These are phyloP conservation scores for Aspergillus steynii DNA, from an alignment of 495 filamentous ascomycete genomes.

Conservation along the genomic window DNA sequence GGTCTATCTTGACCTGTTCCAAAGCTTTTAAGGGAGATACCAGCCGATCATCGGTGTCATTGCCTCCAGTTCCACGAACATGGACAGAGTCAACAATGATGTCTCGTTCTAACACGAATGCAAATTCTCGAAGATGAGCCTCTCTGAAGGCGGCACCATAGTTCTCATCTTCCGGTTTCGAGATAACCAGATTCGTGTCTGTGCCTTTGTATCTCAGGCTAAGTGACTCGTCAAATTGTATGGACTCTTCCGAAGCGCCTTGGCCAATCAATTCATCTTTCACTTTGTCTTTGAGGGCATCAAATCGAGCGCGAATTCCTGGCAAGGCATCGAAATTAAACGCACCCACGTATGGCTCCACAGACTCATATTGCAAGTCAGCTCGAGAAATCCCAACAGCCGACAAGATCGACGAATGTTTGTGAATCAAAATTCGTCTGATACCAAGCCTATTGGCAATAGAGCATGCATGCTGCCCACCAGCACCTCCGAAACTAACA, in stretches of 20 bases:
- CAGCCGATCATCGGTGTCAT: too few species aligned
- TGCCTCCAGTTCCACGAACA: too few species aligned
- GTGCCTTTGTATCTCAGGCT: constrained; percentile 57
- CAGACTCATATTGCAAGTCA: constrained; percentile 52
- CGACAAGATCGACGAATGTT: constrained; percentile 52
- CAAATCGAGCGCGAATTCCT: constrained; percentile 36
- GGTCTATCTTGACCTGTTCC: too few species aligned
- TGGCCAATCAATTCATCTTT: constrained; percentile 39
- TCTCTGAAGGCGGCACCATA: constrained; percentile 48
- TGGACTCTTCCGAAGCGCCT: constrained; percentile 40
- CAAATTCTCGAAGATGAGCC: constrained; percentile 54
- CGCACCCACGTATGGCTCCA: constrained; percentile 43
- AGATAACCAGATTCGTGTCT: constrained; percentile 54
- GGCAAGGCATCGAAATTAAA: constrained; percentile 35
- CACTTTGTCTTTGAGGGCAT: constrained; percentile 30
- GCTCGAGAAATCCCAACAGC: constrained; percentile 56
- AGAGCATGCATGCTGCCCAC: constrained; percentile 55
- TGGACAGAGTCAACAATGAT: constrained; percentile 44
- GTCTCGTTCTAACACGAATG: constrained; percentile 49
- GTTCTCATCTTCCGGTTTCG: constrained; percentile 36
- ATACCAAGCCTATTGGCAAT: constrained; percentile 51
- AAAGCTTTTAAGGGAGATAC: too few species aligned
- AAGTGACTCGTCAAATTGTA: constrained; percentile 50
- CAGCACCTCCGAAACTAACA: constrained; percentile 55
- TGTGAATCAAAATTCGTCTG: constrained; percentile 52